Evolutionary conservation across 768 basidiomycete genomes (phyloP), one percentile per base, ranked within the genome.

Genomic region (Tephrocybe sp.): DNA sequence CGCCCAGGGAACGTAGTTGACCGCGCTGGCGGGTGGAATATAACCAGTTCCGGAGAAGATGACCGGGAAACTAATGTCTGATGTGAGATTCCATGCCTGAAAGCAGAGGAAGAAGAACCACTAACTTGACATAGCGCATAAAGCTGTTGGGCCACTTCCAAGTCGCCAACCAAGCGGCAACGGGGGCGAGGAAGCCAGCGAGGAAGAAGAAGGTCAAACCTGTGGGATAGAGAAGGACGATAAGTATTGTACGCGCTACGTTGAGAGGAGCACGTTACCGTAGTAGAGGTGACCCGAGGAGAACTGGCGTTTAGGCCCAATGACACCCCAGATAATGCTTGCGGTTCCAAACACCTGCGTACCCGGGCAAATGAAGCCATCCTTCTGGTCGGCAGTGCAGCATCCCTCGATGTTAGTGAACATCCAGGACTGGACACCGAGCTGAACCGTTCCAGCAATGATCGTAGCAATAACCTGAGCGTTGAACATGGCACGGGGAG

Each of bases 261-360:
- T 7, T 17, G 30, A 2, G 20, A 38, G 26, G 14, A 48, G 60
- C 62, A 23, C 30, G 22, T 42, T 40, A 69, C 72, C 72, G 51
- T 77, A 76, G 65, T 85, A 86, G 14, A 83, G 69, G 61, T 81
- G 78, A 11, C 86, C 87, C 14, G 69, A 41, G 2, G 81, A 86
- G 73, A 88, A 92, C 62, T 83, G 76, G n/a, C 81, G 74, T 30
- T 68, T 71, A 5, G 90, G 90, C 1, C 90, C 89, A 49, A 93
- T 87, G 54, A 89, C 86, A 53, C 91, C 87, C 84, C 84, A 90
- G 55, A 92, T 78, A 54, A 92, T 79, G 52, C 81, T 83, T 17
- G 89, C 89, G 2, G 87, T 88, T 33, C 86, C 87, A 64, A 92
- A 91, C 7, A 89, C 85, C 53, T 83, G 72, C 5, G 85, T 85